Evolutionary conservation across 306 rosid species (phyloP).

Genomic region (Dalbergia oliveri): DNA sequence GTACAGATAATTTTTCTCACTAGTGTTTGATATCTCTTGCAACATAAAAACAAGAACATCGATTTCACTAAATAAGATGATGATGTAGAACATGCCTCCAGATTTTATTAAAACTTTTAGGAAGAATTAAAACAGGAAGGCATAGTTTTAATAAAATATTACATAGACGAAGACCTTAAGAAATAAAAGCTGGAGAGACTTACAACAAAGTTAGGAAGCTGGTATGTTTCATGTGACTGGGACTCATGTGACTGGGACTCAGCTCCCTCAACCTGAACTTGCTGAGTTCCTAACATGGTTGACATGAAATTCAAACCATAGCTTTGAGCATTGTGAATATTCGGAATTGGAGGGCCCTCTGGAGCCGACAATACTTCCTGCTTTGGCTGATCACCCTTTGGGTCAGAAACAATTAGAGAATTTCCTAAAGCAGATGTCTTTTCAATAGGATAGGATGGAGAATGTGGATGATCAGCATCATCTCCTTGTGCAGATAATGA

Average conservation of each 20-base stretch:
- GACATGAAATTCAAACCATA: conserved; percentile 56
- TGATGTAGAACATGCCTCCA: no score
- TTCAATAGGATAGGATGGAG: conserved; percentile 53
- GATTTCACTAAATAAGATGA: neutral
- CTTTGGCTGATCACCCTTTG: conserved; percentile 61
- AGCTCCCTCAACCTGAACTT: conserved; percentile 53
- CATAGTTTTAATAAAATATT: neutral
- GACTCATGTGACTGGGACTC: conserved; percentile 55
- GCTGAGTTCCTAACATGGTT: conserved; percentile 56
- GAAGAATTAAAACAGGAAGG: conserved; percentile 1
- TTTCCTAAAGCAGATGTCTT: conserved; percentile 48
- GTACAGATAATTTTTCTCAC: neutral
- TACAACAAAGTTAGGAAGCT: conserved; percentile 49
- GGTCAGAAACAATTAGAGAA: conserved; percentile 34
- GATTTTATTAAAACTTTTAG: no score
- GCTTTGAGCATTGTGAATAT: conserved; percentile 53
- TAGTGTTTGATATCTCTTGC: neutral
- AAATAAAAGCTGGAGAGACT: conserved; percentile 38
- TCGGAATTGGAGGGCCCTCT: conserved; percentile 53
- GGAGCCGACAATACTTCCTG: conserved; percentile 55
- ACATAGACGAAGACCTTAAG: neutral
- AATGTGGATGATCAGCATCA: conserved; percentile 53
- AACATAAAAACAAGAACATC: neutral
- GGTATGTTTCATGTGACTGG: conserved; percentile 50
- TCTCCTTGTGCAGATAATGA: conserved; percentile 51